Evolutionary conservation across 768 basidiomycete genomes (phyloP), one percentile per base, ranked within the genome.

Genomic region (Tylopilus subfusipes): DNA sequence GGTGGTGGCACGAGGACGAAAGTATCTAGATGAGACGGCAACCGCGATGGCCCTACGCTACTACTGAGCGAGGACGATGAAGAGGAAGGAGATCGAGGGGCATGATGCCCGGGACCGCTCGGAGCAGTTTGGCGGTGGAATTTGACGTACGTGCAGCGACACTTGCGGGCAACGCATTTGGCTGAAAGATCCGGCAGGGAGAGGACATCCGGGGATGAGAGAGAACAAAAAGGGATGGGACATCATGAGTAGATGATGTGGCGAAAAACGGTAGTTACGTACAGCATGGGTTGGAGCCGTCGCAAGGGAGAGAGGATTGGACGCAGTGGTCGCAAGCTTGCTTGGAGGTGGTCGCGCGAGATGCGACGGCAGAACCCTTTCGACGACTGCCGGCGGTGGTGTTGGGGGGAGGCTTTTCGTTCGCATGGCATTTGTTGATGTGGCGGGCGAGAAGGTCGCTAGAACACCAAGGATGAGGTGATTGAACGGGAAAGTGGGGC

Each of bases 281-380:
- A 90, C 89, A 76, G 61, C 89, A 92, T 4, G 89, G 89, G 68
- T 87, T 88, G 54, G 78, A 80, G 16, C 89, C 88, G 61, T 92
- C 89, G 60, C 89, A 92, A 0, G 87, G 87, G 5, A 90, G 72
- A 60, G 80, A 84, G 10, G 82, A 78, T 62, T 86, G 82, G 42
- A 90, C 87, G 60, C 90, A 93, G 60, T 91, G 87, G 69, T 93
- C 90, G 66, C 90, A 93, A 1, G 87, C 85, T 66, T 90, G 88
- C 65, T 90, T 91, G 16, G 85, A 85, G 10, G 88, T 88, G 4
- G 86, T 84, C 2, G 88, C 88, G 21, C 88, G 76, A 4, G 87
- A 82, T 1, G 85, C 81, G 1, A 84, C 80, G 0, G 83, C 78
- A 0, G 82, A 76, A 21, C 86, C 86, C 61, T 88, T 88, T 55